These are phyloP conservation scores for Amborella trichopoda DNA, from an alignment of 164 flowering plant genomes.

Conservation along the genomic window DNA sequence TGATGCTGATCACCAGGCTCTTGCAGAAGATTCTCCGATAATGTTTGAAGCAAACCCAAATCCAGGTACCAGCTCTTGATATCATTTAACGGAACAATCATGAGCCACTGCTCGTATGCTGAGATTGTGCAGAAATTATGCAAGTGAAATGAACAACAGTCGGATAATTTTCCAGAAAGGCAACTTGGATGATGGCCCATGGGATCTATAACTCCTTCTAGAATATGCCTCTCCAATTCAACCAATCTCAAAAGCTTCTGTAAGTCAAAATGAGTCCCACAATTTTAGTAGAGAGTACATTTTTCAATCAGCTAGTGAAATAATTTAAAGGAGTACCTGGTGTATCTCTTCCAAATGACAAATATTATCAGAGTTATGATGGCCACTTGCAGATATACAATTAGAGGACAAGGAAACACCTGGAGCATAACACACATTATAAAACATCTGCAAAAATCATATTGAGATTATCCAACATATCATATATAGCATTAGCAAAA, in stretches of 20 bases:
- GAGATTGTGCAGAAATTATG: conserved; percentile 22
- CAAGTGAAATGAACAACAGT: conserved; percentile 43
- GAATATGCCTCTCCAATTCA: conserved; percentile 36
- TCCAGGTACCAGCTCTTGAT: conserved; percentile 49
- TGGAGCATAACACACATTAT: too few species aligned
- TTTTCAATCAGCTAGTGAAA: too few species aligned
- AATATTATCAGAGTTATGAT: conserved; percentile 18
- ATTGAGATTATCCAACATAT: too few species aligned
- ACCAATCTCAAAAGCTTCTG: conserved; percentile 51
- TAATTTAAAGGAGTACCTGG: conserved; percentile 35
- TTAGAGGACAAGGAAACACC: conserved; percentile 57
- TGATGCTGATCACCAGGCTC: background rate
- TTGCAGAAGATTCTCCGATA: conserved; percentile 24
- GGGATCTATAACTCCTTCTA: conserved; percentile 16
- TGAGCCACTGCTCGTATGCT: conserved; percentile 38
- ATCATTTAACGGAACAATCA: conserved; percentile 38
- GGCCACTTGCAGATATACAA: conserved; percentile 23
- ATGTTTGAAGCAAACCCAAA: conserved; percentile 35
- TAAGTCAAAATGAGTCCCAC: background rate
- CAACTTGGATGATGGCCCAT: conserved; percentile 4
- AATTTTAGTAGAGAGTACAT: too few species aligned
- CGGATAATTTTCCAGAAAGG: conserved; percentile 7
- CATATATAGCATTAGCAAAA: too few species aligned
- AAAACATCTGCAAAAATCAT: too few species aligned
- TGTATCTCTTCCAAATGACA: conserved; percentile 49